Base-by-base conservation (phyloP, 2,329 filamentous ascomycete species). In the Rutstroemia sp. region DNA sequence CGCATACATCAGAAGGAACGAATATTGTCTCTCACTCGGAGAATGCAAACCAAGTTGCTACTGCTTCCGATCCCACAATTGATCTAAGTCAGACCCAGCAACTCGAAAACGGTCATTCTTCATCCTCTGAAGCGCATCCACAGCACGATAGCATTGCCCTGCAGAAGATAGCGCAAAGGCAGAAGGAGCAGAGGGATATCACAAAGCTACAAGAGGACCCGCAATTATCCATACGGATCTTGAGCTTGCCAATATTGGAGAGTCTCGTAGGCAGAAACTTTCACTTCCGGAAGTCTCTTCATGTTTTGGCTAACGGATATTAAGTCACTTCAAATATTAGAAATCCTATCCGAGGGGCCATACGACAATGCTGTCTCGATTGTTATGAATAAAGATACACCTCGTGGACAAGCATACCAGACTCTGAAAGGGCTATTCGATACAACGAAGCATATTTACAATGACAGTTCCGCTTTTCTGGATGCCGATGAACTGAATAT, bases 341-440 rank as follows among this genome's bases (percentile, higher is more conserved):
- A 78, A 14, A 78, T 79, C 30, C 70, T 85, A 5, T 77, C 80
- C 47, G 80, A 80, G 64, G 79, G 78, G 8, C 76, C 74, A 45
- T 82, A 79, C 55, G 72, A 76, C 53, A 79, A 83, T 52, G 79
- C 82, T 38, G 75, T 82, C 49, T 74, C 76, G 30, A 78, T 84
- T 58, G 77, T 83, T 34, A 78, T 77, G 2, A 74, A 79, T 42
- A 77, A 76, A 16, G 75, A 79, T 18, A 79, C 78, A 2, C 76
- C 80, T 56, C 74, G 77, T 60, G 80, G 80, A 8, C 79, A 85
- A 66, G 79, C 81, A n/a, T 86, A 85, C 68, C 74, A 76, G 4
- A 81, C 79, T 1, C 73, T 85, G 66, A 81, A 82, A 62, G 80
- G 78, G 4, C 72, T 85, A 7, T 86, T 86, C 61, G 80, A 84